Evolutionary conservation across 2,329 filamentous ascomycete species (phyloP), one percentile per base, ranked within the genome.

Genomic region (Fusarium pseudoanthophilum): DNA sequence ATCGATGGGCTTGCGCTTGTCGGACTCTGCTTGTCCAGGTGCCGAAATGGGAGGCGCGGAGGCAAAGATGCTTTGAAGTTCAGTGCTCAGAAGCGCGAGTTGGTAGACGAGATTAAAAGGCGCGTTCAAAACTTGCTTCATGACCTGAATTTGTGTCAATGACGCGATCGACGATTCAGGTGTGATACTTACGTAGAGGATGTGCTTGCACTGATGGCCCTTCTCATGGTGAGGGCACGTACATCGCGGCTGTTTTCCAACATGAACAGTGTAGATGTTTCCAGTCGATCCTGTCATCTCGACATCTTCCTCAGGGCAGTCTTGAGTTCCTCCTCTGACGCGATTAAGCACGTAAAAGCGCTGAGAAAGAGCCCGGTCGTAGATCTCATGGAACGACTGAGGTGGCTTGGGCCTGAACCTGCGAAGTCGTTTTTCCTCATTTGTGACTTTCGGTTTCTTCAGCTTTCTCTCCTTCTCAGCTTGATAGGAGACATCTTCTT

Each of bases 141-240:
- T 84, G 30, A 91, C 84, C 85, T 88, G 42, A 1, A 5, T 8
- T 37, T n/a, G 30, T n/a, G 4, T 70, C 15, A 64, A 39, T 20
- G 13, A n/a, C 4, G 7, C 18, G 5, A 13, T n/a, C 15, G 13
- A 9, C 8, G 1, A 14, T 11, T 3, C 18, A 30, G 37, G 8
- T 1, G 7, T 14, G 26, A 11, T 13, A 80, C 82, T 45, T 75
- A 87, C 88, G 75, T 90, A 92, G 48, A 92, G 69, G 32, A 90
- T 82, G 73, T 93, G 91, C 76, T 92, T 92, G 85, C 91, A 92
- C 69, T 91, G 88, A 37, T 88, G 85, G 1, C 88, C 87, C 39
- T 84, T 84, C 32, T 67, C 74, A 2, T 84, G 85, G 64, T 91
- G 85, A 2, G 89, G 89, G 68, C 90, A 92, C 55, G 85, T 83